Evolutionary conservation across 805 yeast genomes (phyloP), one percentile per base, ranked within the genome.

Genomic region (Kluyveromyces nonfermentans): DNA sequence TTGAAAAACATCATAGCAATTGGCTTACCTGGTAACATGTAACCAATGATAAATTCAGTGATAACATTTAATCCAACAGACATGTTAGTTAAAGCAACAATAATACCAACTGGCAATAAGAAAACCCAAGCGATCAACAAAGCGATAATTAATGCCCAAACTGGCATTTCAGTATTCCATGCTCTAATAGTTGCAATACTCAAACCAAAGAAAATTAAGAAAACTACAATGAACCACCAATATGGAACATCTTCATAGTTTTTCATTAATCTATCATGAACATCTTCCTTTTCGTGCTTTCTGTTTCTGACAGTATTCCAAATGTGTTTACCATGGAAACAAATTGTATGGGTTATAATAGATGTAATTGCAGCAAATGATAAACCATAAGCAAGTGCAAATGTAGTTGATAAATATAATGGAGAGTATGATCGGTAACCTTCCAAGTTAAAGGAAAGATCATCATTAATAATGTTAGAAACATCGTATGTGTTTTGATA

Each of bases 361-460:
- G 84, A 75, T 33, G 77, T 67, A 45, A 78, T 72, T 3, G 84
- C 68, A 1, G 85, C 86, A 62, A 79, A 73, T 37, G 70, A 71
- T 59, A 65, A 79, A 15, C 83, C 84, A 52, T 80, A 79, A 6
- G 78, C 68, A n/a, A 82, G 56, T 25, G 78, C 71, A 54, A 73
- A 76, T 3, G 82, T 72, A 14, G 79, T 71, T 7, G 84, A 68
- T 45, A 79, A 66, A 56, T 71, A 82, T 36, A 81, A 68, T 5
- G 86, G 85, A 1, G 86, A 80, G 62, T 82, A 82, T 6, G 59
- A 57, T 50, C 72, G 55, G 60, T 81, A 82, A 7, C 65, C 75
- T 7, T 58, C 58, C 43, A 64, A 58, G 54, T 74, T 68, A 47
- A 82, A 70, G 4, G 62, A 50, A 44, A 70, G 61, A 25, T 69